phyloP scores from a whole-genome alignment of 2,329 filamentous ascomycete species.

The Microthyrium microscopicum region DNA sequence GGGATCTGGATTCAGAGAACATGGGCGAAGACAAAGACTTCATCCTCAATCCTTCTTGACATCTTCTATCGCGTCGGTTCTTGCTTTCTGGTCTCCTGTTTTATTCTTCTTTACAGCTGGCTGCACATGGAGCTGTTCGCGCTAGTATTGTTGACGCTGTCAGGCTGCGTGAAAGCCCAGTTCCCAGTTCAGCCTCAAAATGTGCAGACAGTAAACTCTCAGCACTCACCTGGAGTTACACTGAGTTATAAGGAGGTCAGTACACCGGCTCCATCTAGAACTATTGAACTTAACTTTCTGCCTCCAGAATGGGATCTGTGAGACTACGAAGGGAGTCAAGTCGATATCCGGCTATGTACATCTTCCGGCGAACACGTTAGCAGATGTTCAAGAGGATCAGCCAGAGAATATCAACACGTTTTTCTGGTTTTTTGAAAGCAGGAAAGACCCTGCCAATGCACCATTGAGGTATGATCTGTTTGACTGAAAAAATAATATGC shows the following conservation, averaged over 20 bases:
- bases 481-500: no score
- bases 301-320: constrained; percentile 27
- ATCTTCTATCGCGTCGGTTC: no score
- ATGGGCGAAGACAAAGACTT: no score
- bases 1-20: no score
- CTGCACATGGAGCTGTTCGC: no score
- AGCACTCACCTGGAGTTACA: constrained; percentile 10
- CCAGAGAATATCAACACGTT: constrained; percentile 41
- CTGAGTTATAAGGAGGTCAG: constrained; percentile 15
- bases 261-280: neutral
- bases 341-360: constrained; percentile 44
- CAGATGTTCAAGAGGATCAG: constrained; percentile 22
- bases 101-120: no score
- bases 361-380: constrained; percentile 30
- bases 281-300: neutral
- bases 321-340: constrained; percentile 37
- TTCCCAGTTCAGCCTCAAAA: constrained; percentile 6
- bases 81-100: no score
- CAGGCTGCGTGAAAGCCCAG: no score
- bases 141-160: no score
- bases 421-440: constrained; percentile 48
- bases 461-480: no score
- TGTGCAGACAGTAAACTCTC: constrained; percentile 3
- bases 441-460: constrained; percentile 36
- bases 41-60: no score